phyloP scores from a whole-genome alignment of 2,329 filamentous ascomycete genomes.

The Beauveria rudraprayagi region DNA sequence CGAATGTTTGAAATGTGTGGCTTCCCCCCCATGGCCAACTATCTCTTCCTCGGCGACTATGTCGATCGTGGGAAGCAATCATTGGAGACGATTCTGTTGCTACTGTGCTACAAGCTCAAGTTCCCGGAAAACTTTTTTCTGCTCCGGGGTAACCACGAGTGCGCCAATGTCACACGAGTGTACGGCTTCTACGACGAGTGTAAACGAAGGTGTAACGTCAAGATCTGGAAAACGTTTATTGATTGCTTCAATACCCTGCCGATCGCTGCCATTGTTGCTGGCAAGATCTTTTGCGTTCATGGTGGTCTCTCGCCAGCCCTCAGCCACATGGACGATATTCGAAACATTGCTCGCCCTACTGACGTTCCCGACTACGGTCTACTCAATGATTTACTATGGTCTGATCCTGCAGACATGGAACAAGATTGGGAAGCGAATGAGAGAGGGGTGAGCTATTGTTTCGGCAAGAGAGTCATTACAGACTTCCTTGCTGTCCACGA shows the following conservation, averaged over 20 bases:
- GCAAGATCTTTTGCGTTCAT: constrained; percentile 97
- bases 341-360: constrained; percentile 88
- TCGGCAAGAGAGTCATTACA: constrained; percentile 95
- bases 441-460: constrained; percentile 94
- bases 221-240: constrained; percentile 96
- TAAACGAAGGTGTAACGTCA: constrained; percentile 92
- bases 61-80: constrained; percentile 95
- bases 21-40: constrained; percentile 87
- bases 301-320: constrained; percentile 88
- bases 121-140: constrained; percentile 97
- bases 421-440: constrained; percentile 98
- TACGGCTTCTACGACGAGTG: constrained; percentile 99
- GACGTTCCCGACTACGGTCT: constrained; percentile 96
- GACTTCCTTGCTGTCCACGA: constrained; percentile 92
- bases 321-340: constrained; percentile 96
- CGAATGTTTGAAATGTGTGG: constrained; percentile 98
- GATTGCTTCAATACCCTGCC: constrained; percentile 95
- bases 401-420: constrained; percentile 96
- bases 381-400: constrained; percentile 93
- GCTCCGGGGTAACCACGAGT: constrained; percentile 90
- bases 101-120: constrained; percentile 95
- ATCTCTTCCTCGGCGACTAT: constrained; percentile 90
- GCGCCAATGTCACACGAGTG: constrained; percentile 88
- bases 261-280: constrained; percentile 92
- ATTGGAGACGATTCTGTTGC: constrained; percentile 83